Base-by-base conservation (phyloP, 2,329 filamentous ascomycete genomes). In the Cercospora sp. region DNA sequence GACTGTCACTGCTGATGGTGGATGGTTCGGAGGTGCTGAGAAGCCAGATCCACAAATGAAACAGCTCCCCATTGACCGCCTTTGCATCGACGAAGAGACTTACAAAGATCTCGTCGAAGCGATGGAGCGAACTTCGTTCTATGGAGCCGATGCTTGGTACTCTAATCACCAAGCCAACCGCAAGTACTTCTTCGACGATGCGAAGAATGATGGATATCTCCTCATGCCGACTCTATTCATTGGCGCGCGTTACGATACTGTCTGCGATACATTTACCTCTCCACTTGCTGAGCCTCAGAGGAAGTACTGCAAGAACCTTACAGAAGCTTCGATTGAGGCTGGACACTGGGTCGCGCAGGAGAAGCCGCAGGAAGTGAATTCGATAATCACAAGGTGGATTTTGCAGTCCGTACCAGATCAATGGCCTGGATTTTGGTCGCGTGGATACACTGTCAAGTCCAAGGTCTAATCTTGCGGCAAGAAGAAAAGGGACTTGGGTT, bases 121-220 rank as follows among this genome's bases (percentile, higher is more conserved):
- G 16, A 80, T 82, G 73, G 71, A 80, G 69, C 76, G 76, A 69
- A 80, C 80, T 5, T 81, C 82, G 0, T 80, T 80, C 67, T 81
- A 77, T 70, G 74, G 77, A 1, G 74, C 79, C 1, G 78, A 76
- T 28, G 77, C 80, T 0, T 82, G 79, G 69, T 85, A 85, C 66
- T 67, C 81, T 40, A 81, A 85, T 69, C 80, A 83, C 68, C 74
- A 78, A 5, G 74, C 71, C 12, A 85, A 85, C 64, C 72, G 69
- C 2, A 78, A 76, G 45, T 85, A 82, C 71, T 79, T 77, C 6
- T 78, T 79, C 20, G 76, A 78, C 28, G 76, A 79, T 48, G 69
- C 71, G 8, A 78, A 76, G 73, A 79, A 80, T 23, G 75, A 74
- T 3, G 78, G 77, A 0, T 70, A 74, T 5, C 57, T 81, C 58